Conservation (phyloP, 192 early-diverging fungal genomes). For the Backusella mclennaniae region DNA sequence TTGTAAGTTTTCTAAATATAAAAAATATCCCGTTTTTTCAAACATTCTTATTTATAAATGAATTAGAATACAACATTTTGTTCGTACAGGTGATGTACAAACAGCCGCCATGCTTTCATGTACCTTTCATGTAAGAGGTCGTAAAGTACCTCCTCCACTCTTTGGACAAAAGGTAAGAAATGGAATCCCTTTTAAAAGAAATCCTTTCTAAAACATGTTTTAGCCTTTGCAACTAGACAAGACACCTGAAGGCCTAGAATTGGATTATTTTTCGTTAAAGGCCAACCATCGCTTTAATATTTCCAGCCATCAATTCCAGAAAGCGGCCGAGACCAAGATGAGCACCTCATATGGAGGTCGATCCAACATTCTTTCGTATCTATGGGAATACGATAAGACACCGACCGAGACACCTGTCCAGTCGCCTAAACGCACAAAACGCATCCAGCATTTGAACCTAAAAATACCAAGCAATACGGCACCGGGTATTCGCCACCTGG, state of each 20-base stretch:
- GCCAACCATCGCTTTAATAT: background rate
- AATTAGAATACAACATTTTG: constrained; percentile 52
- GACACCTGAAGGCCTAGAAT: background rate
- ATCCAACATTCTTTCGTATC: constrained; percentile 14
- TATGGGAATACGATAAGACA: constrained; percentile 17
- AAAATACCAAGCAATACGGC: constrained; percentile 34
- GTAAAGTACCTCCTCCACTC: constrained; percentile 23
- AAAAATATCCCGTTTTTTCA: background rate
- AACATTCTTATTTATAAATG: background rate
- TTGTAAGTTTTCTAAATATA: constrained; percentile 37
- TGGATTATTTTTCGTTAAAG: constrained; percentile 22
- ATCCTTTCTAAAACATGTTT: background rate
- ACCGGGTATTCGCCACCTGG: constrained; percentile 14
- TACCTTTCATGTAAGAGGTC: constrained; percentile 47
- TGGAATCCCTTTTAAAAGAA: background rate
- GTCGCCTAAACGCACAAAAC: constrained; percentile 7
- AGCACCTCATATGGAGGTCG: constrained; percentile 12
- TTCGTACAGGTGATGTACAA: constrained; percentile 61
- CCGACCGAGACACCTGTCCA: background rate
- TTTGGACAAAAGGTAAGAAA: background rate
- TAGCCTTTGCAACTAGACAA: background rate
- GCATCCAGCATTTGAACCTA: background rate
- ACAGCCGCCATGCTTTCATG: constrained; percentile 64
- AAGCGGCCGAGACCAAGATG: background rate
- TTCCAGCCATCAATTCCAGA: background rate